Conservation (phyloP, 257 asterid species). For the Nemophila menziesii region DNA sequence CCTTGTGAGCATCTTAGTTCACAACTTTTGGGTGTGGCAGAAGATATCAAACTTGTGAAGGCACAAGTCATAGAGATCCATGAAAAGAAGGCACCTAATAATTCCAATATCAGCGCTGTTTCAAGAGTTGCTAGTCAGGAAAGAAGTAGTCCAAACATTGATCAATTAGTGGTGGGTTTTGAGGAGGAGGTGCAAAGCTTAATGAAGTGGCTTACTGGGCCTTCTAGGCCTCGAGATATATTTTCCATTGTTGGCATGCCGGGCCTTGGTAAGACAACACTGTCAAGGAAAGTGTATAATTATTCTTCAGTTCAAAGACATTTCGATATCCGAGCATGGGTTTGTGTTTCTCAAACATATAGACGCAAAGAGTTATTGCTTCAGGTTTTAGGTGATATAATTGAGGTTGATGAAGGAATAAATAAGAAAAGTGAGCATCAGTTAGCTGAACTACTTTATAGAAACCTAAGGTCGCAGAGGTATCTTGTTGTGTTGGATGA, state of each 20-base stretch:
- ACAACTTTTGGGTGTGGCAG: neutral
- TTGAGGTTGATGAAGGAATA: neutral
- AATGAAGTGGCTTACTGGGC: neutral
- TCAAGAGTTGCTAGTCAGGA: neutral
- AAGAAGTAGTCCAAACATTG: neutral
- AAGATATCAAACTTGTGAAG: neutral
- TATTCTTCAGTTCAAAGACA: neutral
- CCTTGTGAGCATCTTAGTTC: neutral
- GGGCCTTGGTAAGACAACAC: neutral
- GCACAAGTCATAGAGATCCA: neutral
- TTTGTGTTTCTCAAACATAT: neutral
- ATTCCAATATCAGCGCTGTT: neutral
- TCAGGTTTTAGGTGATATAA: neutral
- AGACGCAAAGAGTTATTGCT: neutral
- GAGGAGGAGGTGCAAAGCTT: neutral
- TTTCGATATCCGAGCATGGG: neutral
- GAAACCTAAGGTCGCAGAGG: neutral
- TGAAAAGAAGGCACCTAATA: too few species aligned
- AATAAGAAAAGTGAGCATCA: neutral
- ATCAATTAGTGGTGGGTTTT: neutral
- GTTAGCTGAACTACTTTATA: neutral
- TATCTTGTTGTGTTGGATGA: conserved; percentile 8
- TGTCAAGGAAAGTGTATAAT: neutral
- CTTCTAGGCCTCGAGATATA: neutral
- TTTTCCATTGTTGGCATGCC: neutral